Base-by-base conservation (phyloP, 2,329 filamentous ascomycete species). In the Pseudopyricularia cyperi region DNA sequence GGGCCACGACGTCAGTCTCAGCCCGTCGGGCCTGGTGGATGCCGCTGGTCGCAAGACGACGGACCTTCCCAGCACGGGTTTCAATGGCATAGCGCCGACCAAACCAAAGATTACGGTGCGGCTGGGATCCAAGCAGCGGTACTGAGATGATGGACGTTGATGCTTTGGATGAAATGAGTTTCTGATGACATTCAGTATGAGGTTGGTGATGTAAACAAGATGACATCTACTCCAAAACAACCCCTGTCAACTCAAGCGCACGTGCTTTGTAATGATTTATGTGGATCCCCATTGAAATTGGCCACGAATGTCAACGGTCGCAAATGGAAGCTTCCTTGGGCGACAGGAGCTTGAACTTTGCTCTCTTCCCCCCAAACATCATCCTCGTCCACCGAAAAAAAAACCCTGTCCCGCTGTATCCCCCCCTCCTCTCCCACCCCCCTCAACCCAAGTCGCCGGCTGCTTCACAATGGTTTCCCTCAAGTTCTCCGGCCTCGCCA, bases 401-500 rank as follows among this genome's bases (percentile, higher is more conserved):
- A 24, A 22, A 22, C 17, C 19, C 39, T 22, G n/a, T 24, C 39
- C 17, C 17, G 24, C 39, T 24, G 46, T 17, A 30, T 30, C n/a
- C 12, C 33, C 49, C n/a, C n/a, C n/a, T n/a, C n/a, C n/a, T n/a
- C 35, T 42, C 24, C 49, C n/a, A 12, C 19, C 37, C 28, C 7
- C 28, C 32, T 34, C 15, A n/a, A 30, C 35, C 17, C n/a, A 35
- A 42, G n/a, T 26, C 39, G 39, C 39, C 39, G 39, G 39, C 39
- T 44, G 17, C 39, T 44, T 24, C 39, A 73, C 65, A 65, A 93
- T 93, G 87, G 80, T 83, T 71, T 80, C 78, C 64, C 76, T 87
- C 69, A 83, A 82, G 71, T 76, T 86, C 62, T 80, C 86, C 60
- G 75, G 84, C 54, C 71, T 91, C 61, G 82, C 83, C 60, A 70